phyloP scores from a whole-genome alignment of 2,329 filamentous ascomycete genomes.

The Microascus cirrosus region DNA sequence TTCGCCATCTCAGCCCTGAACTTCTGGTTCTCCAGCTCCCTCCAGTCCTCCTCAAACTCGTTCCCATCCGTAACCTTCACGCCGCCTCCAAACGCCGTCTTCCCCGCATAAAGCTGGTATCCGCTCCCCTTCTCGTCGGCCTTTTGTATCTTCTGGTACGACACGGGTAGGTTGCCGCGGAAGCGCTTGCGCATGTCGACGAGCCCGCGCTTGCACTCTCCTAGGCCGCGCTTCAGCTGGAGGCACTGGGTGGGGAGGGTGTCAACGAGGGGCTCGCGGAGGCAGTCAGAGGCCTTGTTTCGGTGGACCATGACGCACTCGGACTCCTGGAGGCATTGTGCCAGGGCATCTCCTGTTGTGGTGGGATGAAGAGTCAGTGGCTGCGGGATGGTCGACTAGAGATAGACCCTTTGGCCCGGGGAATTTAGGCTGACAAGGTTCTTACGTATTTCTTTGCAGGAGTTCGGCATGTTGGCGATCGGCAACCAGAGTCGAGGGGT shows the following conservation, averaged over 20 bases:
- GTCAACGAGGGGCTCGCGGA: constrained; percentile 70
- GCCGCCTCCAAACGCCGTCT: constrained; percentile 54
- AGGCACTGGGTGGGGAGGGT: constrained; percentile 80
- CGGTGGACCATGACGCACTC: constrained; percentile 94
- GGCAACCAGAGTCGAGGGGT: neutral
- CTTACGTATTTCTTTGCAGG: constrained; percentile 93
- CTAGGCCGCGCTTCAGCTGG: constrained; percentile 84
- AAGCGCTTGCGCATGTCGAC: constrained; percentile 99
- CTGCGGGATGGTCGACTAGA: neutral
- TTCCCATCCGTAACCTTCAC: constrained; percentile 57
- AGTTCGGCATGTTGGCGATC: constrained; percentile 65
- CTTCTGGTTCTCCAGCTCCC: constrained; percentile 54
- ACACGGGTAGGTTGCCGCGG: constrained; percentile 81
- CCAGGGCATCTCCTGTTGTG: constrained; percentile 70
- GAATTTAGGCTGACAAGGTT: constrained; percentile 9
- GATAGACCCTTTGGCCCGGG: neutral
- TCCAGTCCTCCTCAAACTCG: constrained; percentile 52
- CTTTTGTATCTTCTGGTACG: constrained; percentile 49
- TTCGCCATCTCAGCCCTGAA: constrained; percentile 27
- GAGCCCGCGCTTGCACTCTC: constrained; percentile 91
- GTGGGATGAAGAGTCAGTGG: neutral
- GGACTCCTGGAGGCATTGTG: constrained; percentile 88
- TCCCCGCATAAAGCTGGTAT: constrained; percentile 71
- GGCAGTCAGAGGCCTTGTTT: constrained; percentile 76
- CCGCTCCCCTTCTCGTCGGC: constrained; percentile 44